Percentiles rank a stretch among this genome's conserved stretches.
phyloP scores from a whole-genome alignment of 2,329 filamentous ascomycete species.

The Graphilbum fragrans region DNA sequence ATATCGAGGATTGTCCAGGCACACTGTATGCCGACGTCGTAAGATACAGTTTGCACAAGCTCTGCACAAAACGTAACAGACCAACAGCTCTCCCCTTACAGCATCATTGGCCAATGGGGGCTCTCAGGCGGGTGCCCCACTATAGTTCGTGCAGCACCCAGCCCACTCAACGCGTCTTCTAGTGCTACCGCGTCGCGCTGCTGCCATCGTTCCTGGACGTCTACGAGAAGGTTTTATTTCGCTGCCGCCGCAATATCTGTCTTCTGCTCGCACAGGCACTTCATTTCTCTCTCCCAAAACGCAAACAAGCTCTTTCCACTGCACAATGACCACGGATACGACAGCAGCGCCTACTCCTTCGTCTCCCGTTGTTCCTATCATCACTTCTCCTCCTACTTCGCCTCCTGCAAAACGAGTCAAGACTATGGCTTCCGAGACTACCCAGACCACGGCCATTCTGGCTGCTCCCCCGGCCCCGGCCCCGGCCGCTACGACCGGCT shows the following conservation, averaged over 20 bases:
- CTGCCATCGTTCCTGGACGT: neutral
- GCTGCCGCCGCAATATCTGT: no score
- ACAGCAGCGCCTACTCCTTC: conserved; percentile 1
- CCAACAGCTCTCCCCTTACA: neutral
- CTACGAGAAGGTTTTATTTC: no score
- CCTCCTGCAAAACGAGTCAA: conserved; percentile 75
- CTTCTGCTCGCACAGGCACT: no score
- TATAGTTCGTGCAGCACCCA: neutral
- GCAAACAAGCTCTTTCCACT: neutral
- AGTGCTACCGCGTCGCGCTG: conserved; percentile 2
- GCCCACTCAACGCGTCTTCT: conserved; percentile 8
- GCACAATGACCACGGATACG: conserved; percentile 7
- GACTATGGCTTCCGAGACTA: conserved; percentile 28
- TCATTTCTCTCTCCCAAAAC: no score
- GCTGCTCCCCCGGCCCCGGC: conserved; percentile 19
- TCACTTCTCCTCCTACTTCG: conserved; percentile 50
- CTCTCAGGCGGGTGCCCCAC: neutral
- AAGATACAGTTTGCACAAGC: no score
- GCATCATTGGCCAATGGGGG: neutral
- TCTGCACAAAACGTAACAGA: no score
- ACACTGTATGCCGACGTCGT: no score
- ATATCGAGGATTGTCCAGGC: no score
- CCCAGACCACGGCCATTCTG: no score
- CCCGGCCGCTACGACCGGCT: conserved; percentile 20
- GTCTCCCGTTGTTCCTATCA: conserved; percentile 11